phyloP scores from a whole-genome alignment of 257 asterid genomes.

The Petunia secreta region DNA sequence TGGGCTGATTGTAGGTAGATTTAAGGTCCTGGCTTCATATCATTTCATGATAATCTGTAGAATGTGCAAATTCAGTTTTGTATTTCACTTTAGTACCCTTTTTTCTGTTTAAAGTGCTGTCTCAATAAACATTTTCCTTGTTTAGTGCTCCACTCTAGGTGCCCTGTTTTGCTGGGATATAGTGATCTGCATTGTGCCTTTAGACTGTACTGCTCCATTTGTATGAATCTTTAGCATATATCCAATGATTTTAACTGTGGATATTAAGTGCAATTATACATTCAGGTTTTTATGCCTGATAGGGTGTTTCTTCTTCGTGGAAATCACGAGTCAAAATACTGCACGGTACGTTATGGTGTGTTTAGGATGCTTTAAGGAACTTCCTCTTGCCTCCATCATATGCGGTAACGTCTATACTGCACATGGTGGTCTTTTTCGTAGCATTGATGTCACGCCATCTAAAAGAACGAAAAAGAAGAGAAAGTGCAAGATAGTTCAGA shows the following conservation, averaged over 20 bases:
- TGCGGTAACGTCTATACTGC: conserved; percentile 88
- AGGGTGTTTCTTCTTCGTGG: conserved; percentile 93
- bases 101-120: neutral
- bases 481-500: conserved; percentile 67
- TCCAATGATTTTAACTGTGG: neutral
- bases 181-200: neutral
- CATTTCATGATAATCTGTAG: neutral
- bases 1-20: neutral
- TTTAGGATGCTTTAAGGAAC: conserved; percentile 97
- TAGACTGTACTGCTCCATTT: neutral
- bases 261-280: neutral
- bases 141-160: neutral
- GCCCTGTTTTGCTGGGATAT: neutral
- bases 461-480: conserved; percentile 85
- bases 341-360: conserved; percentile 96
- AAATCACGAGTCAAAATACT: conserved; percentile 93
- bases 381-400: conserved; percentile 92
- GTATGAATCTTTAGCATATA: neutral
- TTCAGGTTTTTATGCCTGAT: conserved; percentile 82
- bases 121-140: neutral
- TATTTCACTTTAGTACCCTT: neutral
- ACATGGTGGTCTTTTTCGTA: conserved; percentile 97
- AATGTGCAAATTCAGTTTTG: neutral
- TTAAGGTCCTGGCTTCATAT: neutral
- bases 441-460: conserved; percentile 57